Percentiles rank a stretch among this genome's conserved stretches.
Conservation (phyloP, 2,329 filamentous ascomycete genomes). For the Colletotrichum ledebouriae region DNA sequence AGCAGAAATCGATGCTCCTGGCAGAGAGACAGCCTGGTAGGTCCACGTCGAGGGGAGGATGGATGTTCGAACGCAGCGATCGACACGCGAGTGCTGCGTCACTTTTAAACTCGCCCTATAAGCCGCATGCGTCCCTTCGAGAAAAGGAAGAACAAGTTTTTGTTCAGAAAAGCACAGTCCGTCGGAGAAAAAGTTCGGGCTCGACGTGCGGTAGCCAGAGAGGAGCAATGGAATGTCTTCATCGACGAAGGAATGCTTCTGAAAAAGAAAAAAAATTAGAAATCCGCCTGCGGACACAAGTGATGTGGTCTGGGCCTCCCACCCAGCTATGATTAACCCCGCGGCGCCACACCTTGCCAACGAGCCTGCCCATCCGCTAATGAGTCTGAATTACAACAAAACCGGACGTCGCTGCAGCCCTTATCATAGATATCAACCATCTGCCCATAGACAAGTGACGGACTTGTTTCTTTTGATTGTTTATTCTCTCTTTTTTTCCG, state of each 20-base stretch:
- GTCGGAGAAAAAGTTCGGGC: slow-evolving; percentile 1
- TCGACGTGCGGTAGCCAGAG: slow-evolving; percentile 27
- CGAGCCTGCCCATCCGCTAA: slow-evolving; percentile 8
- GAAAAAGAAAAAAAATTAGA: slow-evolving; percentile 9
- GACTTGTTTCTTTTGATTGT: background rate
- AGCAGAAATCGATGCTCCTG: slow-evolving; percentile 23
- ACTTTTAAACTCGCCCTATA: slow-evolving; percentile 11
- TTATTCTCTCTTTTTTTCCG: background rate
- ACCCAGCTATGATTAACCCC: slow-evolving; percentile 34
- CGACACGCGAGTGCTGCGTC: slow-evolving; percentile 28
- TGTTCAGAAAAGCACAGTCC: slow-evolving; percentile 2
- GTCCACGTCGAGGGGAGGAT: slow-evolving; percentile 20
- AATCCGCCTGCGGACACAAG: slow-evolving; percentile 28
- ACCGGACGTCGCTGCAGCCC: slow-evolving; percentile 26
- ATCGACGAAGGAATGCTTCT: slow-evolving; percentile 26
- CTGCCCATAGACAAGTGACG: background rate
- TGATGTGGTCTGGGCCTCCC: slow-evolving; percentile 23
- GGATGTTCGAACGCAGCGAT: slow-evolving; percentile 37
- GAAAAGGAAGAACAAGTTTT: slow-evolving; percentile 3
- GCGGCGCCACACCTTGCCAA: slow-evolving; percentile 38
- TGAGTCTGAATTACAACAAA: slow-evolving; percentile 33
- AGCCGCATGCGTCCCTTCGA: slow-evolving; percentile 27
- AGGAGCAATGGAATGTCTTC: slow-evolving; percentile 18
- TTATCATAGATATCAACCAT: slow-evolving; percentile 3
- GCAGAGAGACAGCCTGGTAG: slow-evolving; percentile 18